phyloP scores from a whole-genome alignment of 371 early-diverging fungal genomes.

The Mortierella sp. region DNA sequence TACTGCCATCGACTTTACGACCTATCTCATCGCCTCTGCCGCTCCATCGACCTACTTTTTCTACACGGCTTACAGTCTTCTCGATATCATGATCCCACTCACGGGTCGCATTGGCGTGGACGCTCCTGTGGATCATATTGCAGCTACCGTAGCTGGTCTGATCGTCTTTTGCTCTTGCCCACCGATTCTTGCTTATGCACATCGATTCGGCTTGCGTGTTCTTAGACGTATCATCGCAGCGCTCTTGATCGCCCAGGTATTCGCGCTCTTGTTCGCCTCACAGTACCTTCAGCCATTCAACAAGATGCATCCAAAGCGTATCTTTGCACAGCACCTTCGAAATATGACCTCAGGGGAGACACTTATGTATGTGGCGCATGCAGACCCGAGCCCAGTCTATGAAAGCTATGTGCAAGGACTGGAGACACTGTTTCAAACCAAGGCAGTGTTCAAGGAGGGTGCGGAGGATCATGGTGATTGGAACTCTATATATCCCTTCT shows the following conservation, averaged over 20 bases:
- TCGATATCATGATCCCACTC: conserved; percentile 79
- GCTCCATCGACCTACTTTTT: conserved; percentile 60
- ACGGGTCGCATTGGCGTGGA: conserved; percentile 79
- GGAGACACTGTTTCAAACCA: conserved; percentile 56
- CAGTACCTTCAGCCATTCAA: conserved; percentile 65
- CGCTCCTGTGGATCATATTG: conserved; percentile 75
- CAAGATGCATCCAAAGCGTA: conserved; percentile 72
- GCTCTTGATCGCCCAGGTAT: conserved; percentile 53
- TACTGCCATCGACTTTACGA: conserved; percentile 32
- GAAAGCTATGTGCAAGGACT: conserved; percentile 58
- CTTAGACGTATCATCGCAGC: conserved; percentile 55
- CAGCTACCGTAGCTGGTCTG: conserved; percentile 70
- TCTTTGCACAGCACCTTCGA: conserved; percentile 73
- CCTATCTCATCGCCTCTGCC: conserved; percentile 59
- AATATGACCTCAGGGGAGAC: conserved; percentile 73
- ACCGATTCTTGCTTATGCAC: conserved; percentile 65
- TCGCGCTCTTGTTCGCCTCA: conserved; percentile 58
- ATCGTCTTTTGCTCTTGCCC: conserved; percentile 60
- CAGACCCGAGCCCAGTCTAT: conserved; percentile 71
- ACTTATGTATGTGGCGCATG: conserved; percentile 66
- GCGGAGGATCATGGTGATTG: conserved; percentile 62
- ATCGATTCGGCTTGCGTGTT: conserved; percentile 61
- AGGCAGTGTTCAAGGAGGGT: conserved; percentile 53
- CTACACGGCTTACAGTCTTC: conserved; percentile 60
- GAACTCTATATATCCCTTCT: conserved; percentile 76